Evolutionary conservation across 2,329 filamentous ascomycete species (phyloP).

Genomic region (Juglanconis juglandina): DNA sequence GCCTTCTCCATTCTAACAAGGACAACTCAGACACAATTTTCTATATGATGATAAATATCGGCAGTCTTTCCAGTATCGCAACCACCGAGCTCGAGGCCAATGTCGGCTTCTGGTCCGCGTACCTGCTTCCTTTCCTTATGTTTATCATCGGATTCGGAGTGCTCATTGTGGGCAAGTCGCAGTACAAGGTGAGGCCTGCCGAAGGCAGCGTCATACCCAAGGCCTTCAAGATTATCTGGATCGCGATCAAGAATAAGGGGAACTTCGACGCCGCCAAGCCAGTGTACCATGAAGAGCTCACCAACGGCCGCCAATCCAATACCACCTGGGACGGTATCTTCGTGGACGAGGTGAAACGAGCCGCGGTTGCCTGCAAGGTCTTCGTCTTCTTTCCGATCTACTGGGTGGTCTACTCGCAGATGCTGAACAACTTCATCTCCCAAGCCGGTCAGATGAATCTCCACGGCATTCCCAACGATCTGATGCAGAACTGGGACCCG

Average conservation of each 20-base stretch:
- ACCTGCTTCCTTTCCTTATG: constrained; percentile 53
- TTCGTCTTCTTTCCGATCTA: constrained; percentile 64
- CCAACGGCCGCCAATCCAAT: constrained; percentile 52
- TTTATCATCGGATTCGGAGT: constrained; percentile 59
- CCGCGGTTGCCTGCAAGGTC: constrained; percentile 65
- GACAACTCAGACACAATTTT: constrained; percentile 41
- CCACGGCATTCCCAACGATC: constrained; percentile 66
- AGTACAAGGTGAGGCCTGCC: constrained; percentile 49
- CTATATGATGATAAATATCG: constrained; percentile 73
- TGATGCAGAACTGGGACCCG: constrained; percentile 66
- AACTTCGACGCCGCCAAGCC: constrained; percentile 65
- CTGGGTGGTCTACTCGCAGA: constrained; percentile 65
- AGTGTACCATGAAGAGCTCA: constrained; percentile 66
- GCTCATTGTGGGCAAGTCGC: constrained; percentile 44
- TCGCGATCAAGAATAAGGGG: constrained; percentile 68
- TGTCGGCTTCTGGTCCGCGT: constrained; percentile 67
- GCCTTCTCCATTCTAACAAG: neutral
- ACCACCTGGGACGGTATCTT: constrained; percentile 67
- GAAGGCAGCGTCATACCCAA: constrained; percentile 64
- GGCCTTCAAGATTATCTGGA: constrained; percentile 64
- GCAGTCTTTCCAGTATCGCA: constrained; percentile 64
- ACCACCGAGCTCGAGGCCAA: constrained; percentile 67
- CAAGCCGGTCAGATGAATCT: constrained; percentile 57
- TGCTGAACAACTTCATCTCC: constrained; percentile 57
- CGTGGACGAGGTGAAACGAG: constrained; percentile 67